Conservation (phyloP, 176 grass and related monocot genomes). For the Carex scoparia region DNA sequence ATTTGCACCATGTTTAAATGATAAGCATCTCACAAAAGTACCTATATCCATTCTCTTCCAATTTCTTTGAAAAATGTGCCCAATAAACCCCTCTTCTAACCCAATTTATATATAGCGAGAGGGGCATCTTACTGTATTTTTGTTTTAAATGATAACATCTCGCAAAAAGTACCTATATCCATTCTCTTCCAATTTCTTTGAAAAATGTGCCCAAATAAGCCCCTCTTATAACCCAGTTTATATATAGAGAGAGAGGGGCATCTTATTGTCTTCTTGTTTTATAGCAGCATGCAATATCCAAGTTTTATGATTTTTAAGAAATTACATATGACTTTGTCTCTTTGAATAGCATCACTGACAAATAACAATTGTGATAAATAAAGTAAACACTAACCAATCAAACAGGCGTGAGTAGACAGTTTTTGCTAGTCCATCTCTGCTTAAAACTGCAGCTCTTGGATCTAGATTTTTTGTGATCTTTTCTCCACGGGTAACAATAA, state of each 20-base stretch:
- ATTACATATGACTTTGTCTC: background rate
- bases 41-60: background rate
- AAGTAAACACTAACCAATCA: conserved; percentile 71
- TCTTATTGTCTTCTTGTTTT: background rate
- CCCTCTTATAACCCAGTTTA: background rate
- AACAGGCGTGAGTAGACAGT: conserved; percentile 92
- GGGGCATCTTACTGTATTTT: background rate
- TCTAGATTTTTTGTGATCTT: conserved; percentile 79
- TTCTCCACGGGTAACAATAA: conserved; percentile 90
- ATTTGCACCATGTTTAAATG: background rate
- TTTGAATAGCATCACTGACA: background rate
- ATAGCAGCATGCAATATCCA: background rate
- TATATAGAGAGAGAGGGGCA: background rate
- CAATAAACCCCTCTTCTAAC: background rate
- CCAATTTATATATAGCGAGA: background rate
- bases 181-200: background rate
- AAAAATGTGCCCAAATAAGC: background rate
- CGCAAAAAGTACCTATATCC: background rate
- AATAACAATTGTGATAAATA: background rate
- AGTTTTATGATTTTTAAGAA: background rate
- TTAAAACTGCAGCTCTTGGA: conserved; percentile 68
- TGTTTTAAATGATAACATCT: background rate
- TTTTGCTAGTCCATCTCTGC: conserved; percentile 92
- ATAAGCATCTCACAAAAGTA: background rate
- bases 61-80: background rate